phyloP scores from a whole-genome alignment of 805 yeast species.

The Yarrowia sp. region DNA sequence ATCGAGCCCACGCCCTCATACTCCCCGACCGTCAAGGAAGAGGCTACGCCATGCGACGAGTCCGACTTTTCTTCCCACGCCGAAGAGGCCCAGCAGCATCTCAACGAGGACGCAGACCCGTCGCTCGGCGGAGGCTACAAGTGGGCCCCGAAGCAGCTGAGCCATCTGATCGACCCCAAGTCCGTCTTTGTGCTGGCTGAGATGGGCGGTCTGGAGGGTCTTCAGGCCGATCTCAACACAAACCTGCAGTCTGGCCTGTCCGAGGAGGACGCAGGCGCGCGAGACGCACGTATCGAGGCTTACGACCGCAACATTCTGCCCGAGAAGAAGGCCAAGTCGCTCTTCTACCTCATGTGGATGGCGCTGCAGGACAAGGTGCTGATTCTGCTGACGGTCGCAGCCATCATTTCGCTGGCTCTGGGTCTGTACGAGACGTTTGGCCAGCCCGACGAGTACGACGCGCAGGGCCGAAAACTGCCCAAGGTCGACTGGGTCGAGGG shows the following conservation, averaged over 20 bases:
- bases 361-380: conserved; percentile 91
- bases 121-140: background rate
- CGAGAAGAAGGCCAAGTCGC: conserved; percentile 63
- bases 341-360: conserved; percentile 66
- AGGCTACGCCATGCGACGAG: background rate
- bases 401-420: conserved; percentile 80
- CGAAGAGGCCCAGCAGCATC: conserved; percentile 7
- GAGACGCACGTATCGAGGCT: conserved; percentile 41
- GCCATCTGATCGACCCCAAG: conserved; percentile 42
- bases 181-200: conserved; percentile 40
- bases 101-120: conserved; percentile 8
- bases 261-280: conserved; percentile 30
- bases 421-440: conserved; percentile 94
- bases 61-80: background rate
- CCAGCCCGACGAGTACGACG: conserved; percentile 71
- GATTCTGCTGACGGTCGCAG: conserved; percentile 79
- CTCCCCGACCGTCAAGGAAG: conserved; percentile 17
- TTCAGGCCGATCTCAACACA: conserved; percentile 38
- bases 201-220: conserved; percentile 42
- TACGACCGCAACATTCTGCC: conserved; percentile 78
- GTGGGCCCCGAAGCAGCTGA: conserved; percentile 31
- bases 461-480: conserved; percentile 72
- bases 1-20: background rate
- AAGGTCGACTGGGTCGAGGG: conserved; percentile 99
- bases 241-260: conserved; percentile 38